Evolutionary conservation across 495 filamentous ascomycete genomes (phyloP), one percentile per base, ranked within the genome.

Genomic region (Podospora bellae-mahoneyi): DNA sequence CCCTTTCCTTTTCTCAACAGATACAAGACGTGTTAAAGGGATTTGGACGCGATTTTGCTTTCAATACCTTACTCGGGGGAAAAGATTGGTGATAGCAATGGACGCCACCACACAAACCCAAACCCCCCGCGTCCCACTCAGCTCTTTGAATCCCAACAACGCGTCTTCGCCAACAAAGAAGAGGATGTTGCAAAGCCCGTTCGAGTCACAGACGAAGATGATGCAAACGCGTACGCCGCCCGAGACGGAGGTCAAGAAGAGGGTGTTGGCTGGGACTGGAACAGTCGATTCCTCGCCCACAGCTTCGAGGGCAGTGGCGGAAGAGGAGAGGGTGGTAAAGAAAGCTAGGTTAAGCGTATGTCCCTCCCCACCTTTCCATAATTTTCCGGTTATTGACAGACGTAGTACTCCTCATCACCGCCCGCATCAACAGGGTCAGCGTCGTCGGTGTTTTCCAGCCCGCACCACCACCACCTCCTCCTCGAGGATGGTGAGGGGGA

Each of bases 401-500:
- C 23, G 23, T 20, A 27, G 56, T 58, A 58, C 30, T 32, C 30
- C 7, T 69, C 73, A 4, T 69, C 72, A 3, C 72, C 73, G 32
- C 75, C 76, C 1, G 64, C 39, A 48, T 10, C 39, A 3, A 0
- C 39, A 10, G 6, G 53, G 62, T 2, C 23, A 23, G 18, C 61
- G 34, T 20, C 34, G 57, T 48, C 39, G 7, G 39, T 48, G 9
- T 48, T 48, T 16, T 48, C 39, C 64, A 20, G 20, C 19, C 15
- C 30, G 48, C 1, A 53, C 62, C 19, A 57, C 28, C 9, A 61
- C 57, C 2, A 58, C 59, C 1, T 1, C 23, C 23, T 23, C 23
- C 23, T 23, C 13, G 15, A 48, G 9, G 72, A 55, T 1, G 67
- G 72, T 59, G 77, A 82, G 66, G 75, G 70, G 16, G 77, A 82